These are phyloP conservation scores for Botrytis tulipae DNA, from an alignment of 2,329 filamentous ascomycete genomes.

Conservation along the genomic window DNA sequence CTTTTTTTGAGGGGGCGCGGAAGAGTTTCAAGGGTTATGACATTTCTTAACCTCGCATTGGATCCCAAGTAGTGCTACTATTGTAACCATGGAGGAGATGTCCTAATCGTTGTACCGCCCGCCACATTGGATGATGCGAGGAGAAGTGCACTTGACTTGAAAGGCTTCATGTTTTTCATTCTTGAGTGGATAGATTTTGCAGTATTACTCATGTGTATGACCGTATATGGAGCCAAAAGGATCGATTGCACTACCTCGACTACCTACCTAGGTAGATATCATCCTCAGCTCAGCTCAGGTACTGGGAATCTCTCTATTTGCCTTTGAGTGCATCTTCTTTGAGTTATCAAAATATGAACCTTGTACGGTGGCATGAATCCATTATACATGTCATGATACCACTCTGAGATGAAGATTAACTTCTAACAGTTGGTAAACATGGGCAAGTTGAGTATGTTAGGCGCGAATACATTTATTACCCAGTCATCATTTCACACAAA, in stretches of 20 bases:
- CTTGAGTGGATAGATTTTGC: neutral
- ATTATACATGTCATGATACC: neutral
- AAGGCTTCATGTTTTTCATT: neutral
- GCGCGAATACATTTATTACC: neutral
- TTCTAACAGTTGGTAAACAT: neutral
- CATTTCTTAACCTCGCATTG: neutral
- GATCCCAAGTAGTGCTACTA: neutral
- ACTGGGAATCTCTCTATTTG: neutral
- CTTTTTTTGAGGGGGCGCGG: neutral
- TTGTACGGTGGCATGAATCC: neutral
- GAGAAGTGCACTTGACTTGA: neutral
- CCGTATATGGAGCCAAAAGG: neutral
- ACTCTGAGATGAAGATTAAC: neutral
- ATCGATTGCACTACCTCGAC: neutral
- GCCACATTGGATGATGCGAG: neutral
- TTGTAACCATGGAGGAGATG: neutral
- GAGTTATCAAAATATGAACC: neutral
- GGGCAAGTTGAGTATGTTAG: neutral
- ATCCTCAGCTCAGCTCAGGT: neutral
- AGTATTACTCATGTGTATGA: neutral
- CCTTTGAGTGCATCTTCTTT: neutral
- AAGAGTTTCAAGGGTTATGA: conserved; percentile 1
- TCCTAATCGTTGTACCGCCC: neutral
- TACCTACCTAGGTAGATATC: neutral
- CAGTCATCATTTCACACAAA: neutral